A percentile compares a stretch with the other conserved stretches of the same genome.
These are phyloP conservation scores for Phytophthora pisi DNA, from an alignment of 352 stramenopile genomes.

Conservation along the genomic window DNA sequence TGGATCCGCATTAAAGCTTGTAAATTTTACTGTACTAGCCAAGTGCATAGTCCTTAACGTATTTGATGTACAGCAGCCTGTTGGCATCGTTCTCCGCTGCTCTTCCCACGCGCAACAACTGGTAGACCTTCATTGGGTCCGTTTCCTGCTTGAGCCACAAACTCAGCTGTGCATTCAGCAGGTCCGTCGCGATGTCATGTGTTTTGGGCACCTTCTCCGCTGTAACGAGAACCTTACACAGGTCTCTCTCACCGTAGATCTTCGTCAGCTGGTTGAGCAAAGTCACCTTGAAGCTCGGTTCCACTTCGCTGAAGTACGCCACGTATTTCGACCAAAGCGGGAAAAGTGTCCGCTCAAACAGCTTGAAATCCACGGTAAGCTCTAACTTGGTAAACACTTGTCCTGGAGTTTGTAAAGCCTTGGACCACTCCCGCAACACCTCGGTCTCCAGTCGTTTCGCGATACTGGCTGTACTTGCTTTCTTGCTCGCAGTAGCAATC, in stretches of 20 bases:
- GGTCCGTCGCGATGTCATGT: constrained; percentile 6
- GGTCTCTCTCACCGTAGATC: constrained; percentile 12
- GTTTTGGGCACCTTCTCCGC: constrained; percentile 5
- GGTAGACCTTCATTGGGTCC: background rate
- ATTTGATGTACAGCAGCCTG: background rate
- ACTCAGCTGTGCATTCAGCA: constrained; percentile 4
- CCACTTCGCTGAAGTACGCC: background rate
- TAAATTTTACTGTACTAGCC: too few species aligned
- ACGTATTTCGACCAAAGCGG: constrained; percentile 21
- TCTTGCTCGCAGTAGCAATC: constrained; percentile 11
- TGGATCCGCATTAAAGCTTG: too few species aligned
- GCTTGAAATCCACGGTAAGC: background rate
- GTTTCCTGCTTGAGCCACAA: constrained; percentile 1
- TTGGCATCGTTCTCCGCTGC: background rate
- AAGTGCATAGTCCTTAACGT: background rate
- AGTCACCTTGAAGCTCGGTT: constrained; percentile 7
- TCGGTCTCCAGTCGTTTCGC: constrained; percentile 8
- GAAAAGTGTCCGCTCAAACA: constrained; percentile 12
- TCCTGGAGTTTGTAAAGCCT: background rate
- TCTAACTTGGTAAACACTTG: constrained; percentile 12
- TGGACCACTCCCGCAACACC: constrained; percentile 16
- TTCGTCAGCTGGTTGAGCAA: constrained; percentile 1
- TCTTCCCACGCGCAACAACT: background rate
- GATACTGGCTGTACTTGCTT: constrained; percentile 7
- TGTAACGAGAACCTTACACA: constrained; percentile 7